These are phyloP conservation scores for Rhynchosporium secalis DNA, from an alignment of 2,329 filamentous ascomycete species.

Conservation along the genomic window DNA sequence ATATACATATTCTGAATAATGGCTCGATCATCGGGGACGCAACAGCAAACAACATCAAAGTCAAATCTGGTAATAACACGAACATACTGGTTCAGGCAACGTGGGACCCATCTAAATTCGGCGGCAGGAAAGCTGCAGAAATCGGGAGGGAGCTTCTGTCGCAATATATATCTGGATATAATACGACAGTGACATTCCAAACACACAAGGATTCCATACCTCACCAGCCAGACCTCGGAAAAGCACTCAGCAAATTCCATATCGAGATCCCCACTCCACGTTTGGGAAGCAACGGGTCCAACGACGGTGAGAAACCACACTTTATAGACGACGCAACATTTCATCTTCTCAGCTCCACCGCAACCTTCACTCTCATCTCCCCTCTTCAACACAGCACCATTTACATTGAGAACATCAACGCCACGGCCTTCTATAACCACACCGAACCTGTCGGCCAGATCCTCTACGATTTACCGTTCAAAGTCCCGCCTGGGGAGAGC, in stretches of 20 bases:
- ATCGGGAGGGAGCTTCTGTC: constrained; percentile 75
- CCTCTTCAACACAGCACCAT: constrained; percentile 73
- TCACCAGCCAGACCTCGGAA: constrained; percentile 67
- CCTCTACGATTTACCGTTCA: constrained; percentile 70
- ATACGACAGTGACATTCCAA: constrained; percentile 75
- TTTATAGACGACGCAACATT: constrained; percentile 88
- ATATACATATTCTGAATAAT: constrained; percentile 74
- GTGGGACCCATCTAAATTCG: constrained; percentile 69
- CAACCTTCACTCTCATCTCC: constrained; percentile 79
- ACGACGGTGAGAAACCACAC: constrained; percentile 48
- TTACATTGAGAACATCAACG: constrained; percentile 77
- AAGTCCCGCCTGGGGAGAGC: constrained; percentile 72
- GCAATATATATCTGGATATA: constrained; percentile 83
- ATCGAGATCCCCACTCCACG: constrained; percentile 72
- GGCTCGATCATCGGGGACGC: constrained; percentile 74
- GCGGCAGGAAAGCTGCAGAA: constrained; percentile 59
- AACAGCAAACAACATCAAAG: constrained; percentile 60
- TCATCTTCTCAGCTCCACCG: constrained; percentile 83
- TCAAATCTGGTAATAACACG: constrained; percentile 71
- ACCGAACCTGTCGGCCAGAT: constrained; percentile 78
- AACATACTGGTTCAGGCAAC: constrained; percentile 65
- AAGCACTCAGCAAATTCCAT: constrained; percentile 69
- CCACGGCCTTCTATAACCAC: constrained; percentile 81
- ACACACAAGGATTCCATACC: constrained; percentile 74
- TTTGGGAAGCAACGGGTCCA: constrained; percentile 57